Conservation (phyloP, 306 rosid species). For the Cicer yamashitae region DNA sequence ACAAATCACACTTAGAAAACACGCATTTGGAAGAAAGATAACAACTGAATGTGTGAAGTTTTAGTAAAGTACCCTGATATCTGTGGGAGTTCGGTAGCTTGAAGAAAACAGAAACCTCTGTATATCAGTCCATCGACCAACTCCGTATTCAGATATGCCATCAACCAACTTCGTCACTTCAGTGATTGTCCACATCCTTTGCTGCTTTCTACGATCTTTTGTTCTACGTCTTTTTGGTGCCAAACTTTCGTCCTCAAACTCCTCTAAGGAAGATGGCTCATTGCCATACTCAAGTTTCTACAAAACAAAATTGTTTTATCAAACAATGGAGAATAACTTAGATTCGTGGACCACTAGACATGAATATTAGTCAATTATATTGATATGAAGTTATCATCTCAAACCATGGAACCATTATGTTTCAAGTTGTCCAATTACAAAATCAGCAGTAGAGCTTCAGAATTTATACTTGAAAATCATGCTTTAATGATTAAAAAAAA, state of each 20-base stretch:
- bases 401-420: slow-evolving; percentile 25
- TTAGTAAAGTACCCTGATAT: slow-evolving; percentile 73
- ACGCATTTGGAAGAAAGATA: slow-evolving; percentile 36
- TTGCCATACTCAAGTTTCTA: slow-evolving; percentile 60
- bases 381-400: slow-evolving; percentile 7
- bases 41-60: slow-evolving; percentile 37
- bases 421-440: slow-evolving; percentile 11
- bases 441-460: slow-evolving; percentile 12
- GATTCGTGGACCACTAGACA: slow-evolving; percentile 15
- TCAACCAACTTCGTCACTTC: slow-evolving; percentile 86
- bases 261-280: slow-evolving; percentile 52
- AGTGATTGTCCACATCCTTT: slow-evolving; percentile 84
- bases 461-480: slow-evolving; percentile 17
- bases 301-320: slow-evolving; percentile 27
- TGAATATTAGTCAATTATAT: background rate
- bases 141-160: slow-evolving; percentile 92
- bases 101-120: slow-evolving; percentile 73
- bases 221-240: slow-evolving; percentile 55
- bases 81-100: slow-evolving; percentile 89
- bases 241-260: slow-evolving; percentile 59
- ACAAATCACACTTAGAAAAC: slow-evolving; percentile 38
- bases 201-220: slow-evolving; percentile 87
- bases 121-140: slow-evolving; percentile 93
- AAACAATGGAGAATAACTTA: slow-evolving; percentile 15
- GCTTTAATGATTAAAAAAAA: slow-evolving; percentile 21